Conservation (phyloP, 441 rosid genomes). For the Pelargonium cotyledonis region DNA sequence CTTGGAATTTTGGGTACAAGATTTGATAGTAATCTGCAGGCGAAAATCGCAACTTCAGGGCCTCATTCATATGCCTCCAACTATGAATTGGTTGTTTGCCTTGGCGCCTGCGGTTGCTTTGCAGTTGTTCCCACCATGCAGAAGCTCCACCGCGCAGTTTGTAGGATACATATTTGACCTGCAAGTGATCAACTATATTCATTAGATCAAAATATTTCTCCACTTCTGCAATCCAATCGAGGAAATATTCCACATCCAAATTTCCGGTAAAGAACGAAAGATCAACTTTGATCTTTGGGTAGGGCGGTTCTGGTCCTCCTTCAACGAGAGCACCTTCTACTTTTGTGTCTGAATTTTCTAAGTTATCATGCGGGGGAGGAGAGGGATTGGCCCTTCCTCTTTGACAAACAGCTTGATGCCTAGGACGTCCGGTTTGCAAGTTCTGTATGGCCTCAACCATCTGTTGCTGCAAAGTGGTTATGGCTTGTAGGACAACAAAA, state of each 20-base stretch:
- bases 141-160: not conserved
- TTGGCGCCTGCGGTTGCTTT: not conserved
- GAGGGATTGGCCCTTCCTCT: no score
- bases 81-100: not conserved
- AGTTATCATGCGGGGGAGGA: no score
- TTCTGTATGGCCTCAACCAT: no score
- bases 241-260: not conserved
- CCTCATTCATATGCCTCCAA: not conserved
- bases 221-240: not conserved
- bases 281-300: not conserved
- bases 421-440: no score
- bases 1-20: not conserved
- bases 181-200: not conserved
- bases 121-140: not conserved
- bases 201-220: not conserved
- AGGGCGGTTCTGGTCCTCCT: no score
- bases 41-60: not conserved
- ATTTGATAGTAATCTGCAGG: not conserved
- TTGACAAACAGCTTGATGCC: no score
- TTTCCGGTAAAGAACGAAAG: not conserved
- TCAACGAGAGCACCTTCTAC: no score
- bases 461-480: no score
- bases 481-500: no score
- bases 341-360: no score
- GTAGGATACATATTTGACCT: not conserved